phyloP scores from a whole-genome alignment of 345 rosid species.

The Cardamine resedifolia region DNA sequence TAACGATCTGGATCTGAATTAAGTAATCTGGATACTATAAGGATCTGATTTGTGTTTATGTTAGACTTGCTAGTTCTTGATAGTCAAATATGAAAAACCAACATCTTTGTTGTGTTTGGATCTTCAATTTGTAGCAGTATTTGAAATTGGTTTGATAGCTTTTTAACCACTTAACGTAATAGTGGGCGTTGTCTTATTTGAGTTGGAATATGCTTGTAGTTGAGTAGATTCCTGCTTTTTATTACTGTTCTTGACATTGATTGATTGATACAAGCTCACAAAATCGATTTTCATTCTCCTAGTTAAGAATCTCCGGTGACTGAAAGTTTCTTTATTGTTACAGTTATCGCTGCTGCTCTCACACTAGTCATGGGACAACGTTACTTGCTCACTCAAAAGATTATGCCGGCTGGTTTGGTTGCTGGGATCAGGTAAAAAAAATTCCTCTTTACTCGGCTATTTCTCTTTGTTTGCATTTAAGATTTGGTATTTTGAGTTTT shows the following conservation, averaged over 20 bases:
- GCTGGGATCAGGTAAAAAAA: slow-evolving; percentile 69
- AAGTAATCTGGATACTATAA: neutral
- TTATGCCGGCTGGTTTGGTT: slow-evolving; percentile 94
- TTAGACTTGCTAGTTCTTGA: neutral
- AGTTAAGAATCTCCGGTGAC: neutral
- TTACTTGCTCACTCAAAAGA: slow-evolving; percentile 73
- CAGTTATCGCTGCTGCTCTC: slow-evolving; percentile 69
- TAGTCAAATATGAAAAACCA: neutral
- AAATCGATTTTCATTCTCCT: neutral
- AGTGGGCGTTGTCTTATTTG: slow-evolving; percentile 3
- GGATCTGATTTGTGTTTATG: neutral
- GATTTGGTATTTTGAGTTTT: neutral
- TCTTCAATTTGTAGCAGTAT: neutral
- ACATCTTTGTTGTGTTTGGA: slow-evolving; percentile 7
- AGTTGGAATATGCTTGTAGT: slow-evolving; percentile 3
- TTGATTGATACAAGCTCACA: slow-evolving; percentile 2
- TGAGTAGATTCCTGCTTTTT: neutral
- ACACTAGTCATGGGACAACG: slow-evolving; percentile 90
- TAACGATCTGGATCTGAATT: slow-evolving; percentile 17
- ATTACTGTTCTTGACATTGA: slow-evolving; percentile 5
- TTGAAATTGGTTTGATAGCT: neutral
- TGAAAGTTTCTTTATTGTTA: slow-evolving; percentile 17
- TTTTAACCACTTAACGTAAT: neutral
- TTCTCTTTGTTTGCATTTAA: slow-evolving; percentile 9
- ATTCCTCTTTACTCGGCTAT: neutral